Evolutionary conservation across 176 grass and related monocot species (phyloP).

Genomic region (Bromus sterilis): DNA sequence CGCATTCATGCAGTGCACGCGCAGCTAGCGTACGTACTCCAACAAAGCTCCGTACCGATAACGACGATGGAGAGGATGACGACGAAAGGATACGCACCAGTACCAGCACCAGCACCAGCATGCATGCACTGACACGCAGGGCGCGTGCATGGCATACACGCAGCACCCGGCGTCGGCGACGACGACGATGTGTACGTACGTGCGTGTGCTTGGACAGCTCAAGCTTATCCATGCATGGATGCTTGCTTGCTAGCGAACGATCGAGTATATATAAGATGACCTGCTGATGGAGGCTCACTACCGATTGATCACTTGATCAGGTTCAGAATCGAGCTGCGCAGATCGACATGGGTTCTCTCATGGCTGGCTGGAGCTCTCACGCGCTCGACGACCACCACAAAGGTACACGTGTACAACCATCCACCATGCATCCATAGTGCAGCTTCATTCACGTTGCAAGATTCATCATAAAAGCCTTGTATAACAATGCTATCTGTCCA

Average conservation of each 20-base stretch:
- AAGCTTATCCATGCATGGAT: not conserved
- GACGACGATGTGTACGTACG: not conserved
- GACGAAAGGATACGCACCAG: not conserved
- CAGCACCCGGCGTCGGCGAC: not conserved
- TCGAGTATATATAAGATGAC: not conserved
- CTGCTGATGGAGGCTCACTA: not conserved
- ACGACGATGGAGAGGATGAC: not conserved
- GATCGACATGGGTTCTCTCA: slow-evolving; percentile 73
- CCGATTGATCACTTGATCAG: not conserved
- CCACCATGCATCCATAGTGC: too few species aligned
- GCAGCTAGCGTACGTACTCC: not conserved
- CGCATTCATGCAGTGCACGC: not conserved
- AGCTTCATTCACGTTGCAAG: not conserved
- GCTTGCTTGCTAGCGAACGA: not conserved
- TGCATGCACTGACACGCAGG: not conserved
- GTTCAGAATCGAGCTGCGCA: not conserved
- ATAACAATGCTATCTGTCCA: too few species aligned
- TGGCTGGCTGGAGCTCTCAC: slow-evolving; percentile 75
- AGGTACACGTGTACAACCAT: slow-evolving; percentile 6
- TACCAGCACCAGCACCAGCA: too few species aligned
- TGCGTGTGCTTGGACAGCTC: not conserved
- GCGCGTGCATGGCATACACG: not conserved
- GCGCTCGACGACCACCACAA: slow-evolving; percentile 26
- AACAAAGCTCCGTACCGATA: not conserved
- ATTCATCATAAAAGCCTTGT: too few species aligned